A percentile compares a stretch with the other conserved stretches of the same genome.
Evolutionary conservation across 1,139 yeast species (phyloP).

Genomic region (Suhomyces atakaporum): DNA sequence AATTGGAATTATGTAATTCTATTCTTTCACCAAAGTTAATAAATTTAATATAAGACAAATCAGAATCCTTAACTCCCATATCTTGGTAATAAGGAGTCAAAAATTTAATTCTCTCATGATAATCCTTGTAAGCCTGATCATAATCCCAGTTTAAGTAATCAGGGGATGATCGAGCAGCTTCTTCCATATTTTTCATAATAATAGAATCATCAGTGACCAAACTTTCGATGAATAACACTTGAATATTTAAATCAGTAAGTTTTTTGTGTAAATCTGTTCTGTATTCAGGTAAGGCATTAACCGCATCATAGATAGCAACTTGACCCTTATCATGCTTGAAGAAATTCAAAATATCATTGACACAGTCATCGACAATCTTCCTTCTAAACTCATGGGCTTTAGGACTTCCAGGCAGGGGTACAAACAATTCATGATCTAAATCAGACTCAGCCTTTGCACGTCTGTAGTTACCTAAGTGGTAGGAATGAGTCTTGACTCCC

Average conservation of each 20-base stretch:
- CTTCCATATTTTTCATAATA: conserved; percentile 69
- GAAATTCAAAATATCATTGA: conserved; percentile 68
- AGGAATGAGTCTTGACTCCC: conserved; percentile 89
- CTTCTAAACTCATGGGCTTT: conserved; percentile 60
- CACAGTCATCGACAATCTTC: conserved; percentile 62
- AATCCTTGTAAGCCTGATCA: conserved; percentile 61
- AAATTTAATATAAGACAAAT: conserved; percentile 73
- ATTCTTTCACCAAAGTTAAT: conserved; percentile 90
- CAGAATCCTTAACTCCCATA: conserved; percentile 52
- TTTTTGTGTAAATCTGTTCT: conserved; percentile 58
- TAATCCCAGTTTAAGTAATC: conserved; percentile 80
- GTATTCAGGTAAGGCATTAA: conserved; percentile 75
- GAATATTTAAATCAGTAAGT: conserved; percentile 62
- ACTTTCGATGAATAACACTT: conserved; percentile 85
- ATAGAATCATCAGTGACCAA: conserved; percentile 73
- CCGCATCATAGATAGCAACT: conserved; percentile 94
- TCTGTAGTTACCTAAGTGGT: conserved; percentile 92
- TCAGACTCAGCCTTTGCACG: conserved; percentile 57
- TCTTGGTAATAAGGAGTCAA: conserved; percentile 55
- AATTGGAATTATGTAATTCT: conserved; percentile 75
- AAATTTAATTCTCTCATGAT: conserved; percentile 51
- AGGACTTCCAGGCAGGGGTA: conserved; percentile 55
- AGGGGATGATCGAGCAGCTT: conserved; percentile 85
- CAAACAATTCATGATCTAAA: conserved; percentile 71
- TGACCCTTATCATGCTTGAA: conserved; percentile 80